Conservation (phyloP, 768 basidiomycete species). For the Calvatia gigantea region DNA sequence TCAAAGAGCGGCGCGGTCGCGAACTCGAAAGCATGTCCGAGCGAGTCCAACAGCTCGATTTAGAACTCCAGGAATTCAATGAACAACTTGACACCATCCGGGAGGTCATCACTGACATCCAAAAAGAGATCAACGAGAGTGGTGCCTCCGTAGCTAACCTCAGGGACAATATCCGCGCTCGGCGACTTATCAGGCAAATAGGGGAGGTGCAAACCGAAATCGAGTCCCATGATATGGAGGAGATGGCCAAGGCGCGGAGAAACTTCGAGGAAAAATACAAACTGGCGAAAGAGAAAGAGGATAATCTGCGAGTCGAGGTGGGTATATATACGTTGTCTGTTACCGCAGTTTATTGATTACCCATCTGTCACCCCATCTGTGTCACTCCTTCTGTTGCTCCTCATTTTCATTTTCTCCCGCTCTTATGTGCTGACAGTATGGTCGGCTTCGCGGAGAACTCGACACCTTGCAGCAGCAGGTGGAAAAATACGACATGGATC, state of each 20-base stretch:
- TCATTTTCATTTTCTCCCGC: not conserved
- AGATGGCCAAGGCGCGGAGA: constrained; percentile 76
- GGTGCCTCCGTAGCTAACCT: constrained; percentile 67
- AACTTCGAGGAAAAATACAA: constrained; percentile 83
- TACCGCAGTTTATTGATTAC: not conserved
- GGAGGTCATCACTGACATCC: constrained; percentile 50
- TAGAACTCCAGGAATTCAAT: constrained; percentile 33
- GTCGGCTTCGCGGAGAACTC: constrained; percentile 82
- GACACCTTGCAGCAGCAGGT: constrained; percentile 67
- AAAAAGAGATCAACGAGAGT: constrained; percentile 77
- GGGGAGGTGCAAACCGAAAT: constrained; percentile 66
- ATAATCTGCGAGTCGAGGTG: constrained; percentile 67
- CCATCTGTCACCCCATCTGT: too few species aligned
- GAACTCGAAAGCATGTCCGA: constrained; percentile 56
- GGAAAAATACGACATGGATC: constrained; percentile 61
- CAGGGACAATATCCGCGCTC: constrained; percentile 79
- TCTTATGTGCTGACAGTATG: constrained; percentile 44
- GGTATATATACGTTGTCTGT: constrained; percentile 15
- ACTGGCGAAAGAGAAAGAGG: constrained; percentile 68
- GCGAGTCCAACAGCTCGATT: constrained; percentile 43
- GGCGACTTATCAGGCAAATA: constrained; percentile 67
- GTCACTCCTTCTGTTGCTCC: not conserved
- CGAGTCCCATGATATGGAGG: constrained; percentile 76
- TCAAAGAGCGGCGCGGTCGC: constrained; percentile 61
- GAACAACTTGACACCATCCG: constrained; percentile 35